Percentiles rank a stretch among this genome's conserved stretches.
Conservation (phyloP, 148 eudicot genomes). For the Cornus kousa region DNA sequence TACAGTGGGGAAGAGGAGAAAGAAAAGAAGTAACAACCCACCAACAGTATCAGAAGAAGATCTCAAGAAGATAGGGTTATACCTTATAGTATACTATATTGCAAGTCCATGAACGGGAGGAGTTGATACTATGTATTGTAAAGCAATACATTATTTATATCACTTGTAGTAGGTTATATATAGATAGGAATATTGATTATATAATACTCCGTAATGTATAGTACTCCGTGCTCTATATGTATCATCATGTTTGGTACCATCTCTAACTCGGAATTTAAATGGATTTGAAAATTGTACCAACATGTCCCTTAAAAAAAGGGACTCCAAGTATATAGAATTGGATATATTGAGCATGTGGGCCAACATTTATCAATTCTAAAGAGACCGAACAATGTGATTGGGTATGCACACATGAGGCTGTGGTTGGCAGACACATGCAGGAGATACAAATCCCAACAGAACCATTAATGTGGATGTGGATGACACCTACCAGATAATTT, state of each 20-base stretch:
- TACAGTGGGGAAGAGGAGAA: background rate
- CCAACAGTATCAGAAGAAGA: background rate
- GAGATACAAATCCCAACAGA: background rate
- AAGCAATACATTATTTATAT: conserved; percentile 2
- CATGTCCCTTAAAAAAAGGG: background rate
- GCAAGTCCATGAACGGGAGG: background rate
- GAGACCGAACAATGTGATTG: background rate
- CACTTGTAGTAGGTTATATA: background rate
- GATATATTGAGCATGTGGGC: background rate
- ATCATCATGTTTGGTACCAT: background rate
- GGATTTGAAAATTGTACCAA: background rate
- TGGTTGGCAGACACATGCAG: background rate
- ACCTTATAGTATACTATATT: too few species aligned
- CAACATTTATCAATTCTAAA: background rate
- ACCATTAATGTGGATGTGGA: background rate
- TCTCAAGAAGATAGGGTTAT: background rate
- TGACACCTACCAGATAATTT: background rate
- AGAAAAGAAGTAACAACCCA: background rate
- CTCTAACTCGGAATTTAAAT: too few species aligned
- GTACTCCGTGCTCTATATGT: background rate
- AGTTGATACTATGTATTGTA: background rate
- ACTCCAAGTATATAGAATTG: background rate
- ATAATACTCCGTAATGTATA: background rate
- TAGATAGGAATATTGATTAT: background rate
- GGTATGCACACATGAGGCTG: background rate